Evolutionary conservation across 1,284 basidiomycete species (phyloP).

Genomic region (Austroboletus novae-zelandiae): DNA sequence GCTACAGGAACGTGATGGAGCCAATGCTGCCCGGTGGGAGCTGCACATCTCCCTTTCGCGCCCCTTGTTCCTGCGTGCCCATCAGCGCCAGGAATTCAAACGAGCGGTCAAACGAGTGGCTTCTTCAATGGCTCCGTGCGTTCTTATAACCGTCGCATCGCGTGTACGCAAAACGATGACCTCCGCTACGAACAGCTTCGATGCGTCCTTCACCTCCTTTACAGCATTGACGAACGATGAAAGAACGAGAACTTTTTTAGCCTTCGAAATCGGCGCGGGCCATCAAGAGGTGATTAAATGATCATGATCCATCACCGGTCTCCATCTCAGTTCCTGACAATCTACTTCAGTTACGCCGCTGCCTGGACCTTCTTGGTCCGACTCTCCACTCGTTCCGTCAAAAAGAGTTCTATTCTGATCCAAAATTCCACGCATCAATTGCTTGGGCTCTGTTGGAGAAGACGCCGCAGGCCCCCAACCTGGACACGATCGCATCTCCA

Average conservation of each 20-base stretch:
- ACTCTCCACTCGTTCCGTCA: constrained; percentile 59
- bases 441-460: constrained; percentile 68
- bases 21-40: constrained; percentile 29
- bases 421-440: constrained; percentile 79
- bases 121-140: constrained; percentile 47
- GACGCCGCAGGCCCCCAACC: constrained; percentile 3
- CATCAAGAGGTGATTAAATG: constrained; percentile 55
- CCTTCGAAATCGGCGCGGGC: constrained; percentile 75
- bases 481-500: constrained; percentile 1
- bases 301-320: not conserved
- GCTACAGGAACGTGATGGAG: constrained; percentile 9
- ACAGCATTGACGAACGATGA: constrained; percentile 77
- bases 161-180: constrained; percentile 7
- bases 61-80: constrained; percentile 71
- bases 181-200: constrained; percentile 50
- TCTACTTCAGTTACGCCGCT: constrained; percentile 46
- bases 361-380: constrained; percentile 54
- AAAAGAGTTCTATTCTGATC: constrained; percentile 67
- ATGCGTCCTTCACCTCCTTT: constrained; percentile 67
- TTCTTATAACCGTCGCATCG: constrained; percentile 14
- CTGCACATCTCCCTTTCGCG: constrained; percentile 76
- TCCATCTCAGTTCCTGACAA: constrained; percentile 14
- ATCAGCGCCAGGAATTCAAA: constrained; percentile 71
- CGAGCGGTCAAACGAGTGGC: constrained; percentile 52
- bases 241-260: constrained; percentile 69